Evolutionary conservation across 441 rosid genomes (phyloP).

Genomic region (Macaranga tanarius): DNA sequence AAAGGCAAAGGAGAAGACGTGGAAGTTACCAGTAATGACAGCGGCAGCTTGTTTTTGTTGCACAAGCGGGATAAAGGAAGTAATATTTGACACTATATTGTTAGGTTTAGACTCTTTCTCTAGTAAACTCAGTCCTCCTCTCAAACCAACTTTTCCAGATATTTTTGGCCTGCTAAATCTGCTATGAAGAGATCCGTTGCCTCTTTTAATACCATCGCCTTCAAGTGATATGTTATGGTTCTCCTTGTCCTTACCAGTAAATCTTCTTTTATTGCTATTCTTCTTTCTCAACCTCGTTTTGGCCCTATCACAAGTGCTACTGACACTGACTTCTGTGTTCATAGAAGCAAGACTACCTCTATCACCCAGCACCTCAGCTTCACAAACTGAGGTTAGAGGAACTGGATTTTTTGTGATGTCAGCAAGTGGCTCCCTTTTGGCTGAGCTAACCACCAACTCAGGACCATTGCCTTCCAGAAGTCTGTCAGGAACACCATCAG

Average conservation of each 20-base stretch:
- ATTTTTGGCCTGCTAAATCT: slow-evolving; percentile 60
- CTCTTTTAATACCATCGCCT: slow-evolving; percentile 36
- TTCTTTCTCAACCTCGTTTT: slow-evolving; percentile 41
- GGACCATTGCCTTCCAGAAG: slow-evolving; percentile 36
- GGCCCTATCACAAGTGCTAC: slow-evolving; percentile 41
- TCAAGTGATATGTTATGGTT: slow-evolving; percentile 33
- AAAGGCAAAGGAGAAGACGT: slow-evolving; percentile 7
- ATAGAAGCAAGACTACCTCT: slow-evolving; percentile 66
- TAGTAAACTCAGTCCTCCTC: slow-evolving; percentile 41
- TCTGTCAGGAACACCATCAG: slow-evolving; percentile 47
- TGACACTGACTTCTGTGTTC: slow-evolving; percentile 53
- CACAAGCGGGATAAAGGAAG: slow-evolving; percentile 83
- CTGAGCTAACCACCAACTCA: slow-evolving; percentile 35
- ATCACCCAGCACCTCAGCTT: slow-evolving; percentile 34
- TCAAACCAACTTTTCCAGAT: slow-evolving; percentile 49
- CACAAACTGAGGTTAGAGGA: slow-evolving; percentile 47
- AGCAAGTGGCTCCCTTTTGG: slow-evolving; percentile 57
- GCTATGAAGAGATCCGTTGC: slow-evolving; percentile 41
- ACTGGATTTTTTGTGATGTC: slow-evolving; percentile 49
- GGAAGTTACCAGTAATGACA: slow-evolving; percentile 54
- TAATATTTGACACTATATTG: slow-evolving; percentile 75
- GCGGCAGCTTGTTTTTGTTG: slow-evolving; percentile 74
- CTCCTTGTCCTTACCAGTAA: slow-evolving; percentile 45
- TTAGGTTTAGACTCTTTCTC: slow-evolving; percentile 51
- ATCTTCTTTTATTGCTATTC: slow-evolving; percentile 48